Percentiles rank a stretch among this genome's conserved stretches.
These are phyloP conservation scores for Boechera retrofracta DNA, from an alignment of 345 rosid species.

Conservation along the genomic window DNA sequence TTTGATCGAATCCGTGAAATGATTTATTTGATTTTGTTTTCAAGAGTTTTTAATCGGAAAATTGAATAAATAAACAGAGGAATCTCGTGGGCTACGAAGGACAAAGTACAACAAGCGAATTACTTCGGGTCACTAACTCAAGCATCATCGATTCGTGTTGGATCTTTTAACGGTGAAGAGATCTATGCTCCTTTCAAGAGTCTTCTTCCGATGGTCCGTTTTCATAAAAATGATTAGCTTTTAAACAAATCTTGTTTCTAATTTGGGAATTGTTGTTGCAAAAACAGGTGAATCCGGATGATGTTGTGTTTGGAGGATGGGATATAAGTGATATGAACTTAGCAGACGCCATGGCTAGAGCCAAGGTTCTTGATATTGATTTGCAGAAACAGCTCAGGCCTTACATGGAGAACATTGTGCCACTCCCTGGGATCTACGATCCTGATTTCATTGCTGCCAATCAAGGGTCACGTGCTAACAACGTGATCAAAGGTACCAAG, in stretches of 20 bases:
- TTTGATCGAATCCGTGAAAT: not conserved
- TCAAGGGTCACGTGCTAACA: conserved; percentile 92
- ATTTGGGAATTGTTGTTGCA: not conserved
- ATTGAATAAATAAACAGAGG: conserved; percentile 60
- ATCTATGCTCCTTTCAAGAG: conserved; percentile 99
- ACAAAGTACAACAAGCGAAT: conserved; percentile 95
- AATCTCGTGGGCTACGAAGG: conserved; percentile 99
- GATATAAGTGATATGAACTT: conserved; percentile 96
- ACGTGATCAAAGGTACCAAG: conserved; percentile 84
- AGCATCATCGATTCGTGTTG: conserved; percentile 87
- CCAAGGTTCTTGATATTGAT: conserved; percentile 87
- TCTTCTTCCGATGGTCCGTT: conserved; percentile 88
- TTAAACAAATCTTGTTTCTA: not conserved
- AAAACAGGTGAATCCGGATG: conserved; percentile 71
- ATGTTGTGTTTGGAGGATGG: conserved; percentile 97
- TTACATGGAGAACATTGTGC: conserved; percentile 91
- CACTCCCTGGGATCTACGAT: conserved; percentile 87
- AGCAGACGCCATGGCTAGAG: conserved; percentile 98
- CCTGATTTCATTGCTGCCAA: conserved; percentile 97
- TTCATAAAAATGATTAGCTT: not conserved
- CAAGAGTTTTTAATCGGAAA: conserved; percentile 34
- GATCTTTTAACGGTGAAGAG: conserved; percentile 98
- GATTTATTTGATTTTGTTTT: conserved; percentile 57
- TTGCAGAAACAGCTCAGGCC: conserved; percentile 94
- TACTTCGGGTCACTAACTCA: conserved; percentile 96